Evolutionary conservation across 208 protist species (phyloP).

Genomic region (Leishmania arabica): DNA sequence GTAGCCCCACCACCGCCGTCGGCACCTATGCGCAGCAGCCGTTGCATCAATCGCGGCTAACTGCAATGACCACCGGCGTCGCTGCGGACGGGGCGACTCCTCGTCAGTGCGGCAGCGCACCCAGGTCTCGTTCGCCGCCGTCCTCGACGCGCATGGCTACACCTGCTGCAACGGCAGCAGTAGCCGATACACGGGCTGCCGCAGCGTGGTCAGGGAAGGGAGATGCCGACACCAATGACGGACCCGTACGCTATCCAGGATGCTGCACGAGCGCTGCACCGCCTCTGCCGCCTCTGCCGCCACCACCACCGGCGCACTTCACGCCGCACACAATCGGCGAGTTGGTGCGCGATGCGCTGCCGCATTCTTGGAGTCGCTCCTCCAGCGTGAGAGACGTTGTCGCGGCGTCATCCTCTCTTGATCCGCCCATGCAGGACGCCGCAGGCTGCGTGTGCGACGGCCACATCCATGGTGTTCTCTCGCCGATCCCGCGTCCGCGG

Average conservation of each 20-base stretch:
- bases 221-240: background rate
- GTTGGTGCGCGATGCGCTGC: slow-evolving; percentile 11
- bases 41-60: background rate
- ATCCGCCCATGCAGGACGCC: background rate
- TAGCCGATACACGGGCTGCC: background rate
- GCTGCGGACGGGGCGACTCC: background rate
- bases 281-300: background rate
- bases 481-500: slow-evolving; percentile 18
- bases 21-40: background rate
- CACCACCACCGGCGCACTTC: slow-evolving; percentile 10
- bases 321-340: slow-evolving; percentile 24
- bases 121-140: background rate
- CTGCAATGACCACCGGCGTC: background rate
- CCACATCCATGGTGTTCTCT: background rate
- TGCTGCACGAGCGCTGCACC: background rate
- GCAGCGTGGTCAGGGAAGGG: background rate
- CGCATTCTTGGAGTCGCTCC: slow-evolving; percentile 5
- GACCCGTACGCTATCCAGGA: background rate
- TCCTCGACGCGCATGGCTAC: background rate
- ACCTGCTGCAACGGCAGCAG: background rate
- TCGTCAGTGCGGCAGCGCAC: background rate
- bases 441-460: background rate
- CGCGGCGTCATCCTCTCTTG: background rate
- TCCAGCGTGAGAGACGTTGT: background rate
- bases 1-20: background rate